Conservation (phyloP, 139 green algal species). For the Nannochloris sp. region DNA sequence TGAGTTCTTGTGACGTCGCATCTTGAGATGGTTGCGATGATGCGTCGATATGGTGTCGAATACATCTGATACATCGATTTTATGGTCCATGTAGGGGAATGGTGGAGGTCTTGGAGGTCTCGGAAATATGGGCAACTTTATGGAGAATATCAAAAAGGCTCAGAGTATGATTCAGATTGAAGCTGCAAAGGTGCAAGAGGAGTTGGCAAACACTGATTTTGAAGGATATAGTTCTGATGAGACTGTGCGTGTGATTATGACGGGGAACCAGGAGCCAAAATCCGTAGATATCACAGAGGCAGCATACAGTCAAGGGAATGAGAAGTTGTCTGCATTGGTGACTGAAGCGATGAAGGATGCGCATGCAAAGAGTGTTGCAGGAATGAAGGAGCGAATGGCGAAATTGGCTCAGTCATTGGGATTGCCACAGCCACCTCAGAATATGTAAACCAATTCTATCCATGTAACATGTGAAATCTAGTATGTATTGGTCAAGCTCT, state of each 20-base stretch:
- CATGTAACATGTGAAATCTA: too few relatives aligned
- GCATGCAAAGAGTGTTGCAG: constrained; percentile 72
- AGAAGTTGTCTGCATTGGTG: constrained; percentile 57
- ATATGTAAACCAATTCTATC: not conserved
- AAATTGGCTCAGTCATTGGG: constrained; percentile 55
- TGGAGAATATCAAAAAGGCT: constrained; percentile 89
- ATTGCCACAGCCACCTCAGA: not conserved
- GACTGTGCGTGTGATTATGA: constrained; percentile 80
- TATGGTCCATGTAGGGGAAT: constrained; percentile 1
- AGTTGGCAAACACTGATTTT: constrained; percentile 82
- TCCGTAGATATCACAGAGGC: constrained; percentile 79
- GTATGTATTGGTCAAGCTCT: too few relatives aligned
- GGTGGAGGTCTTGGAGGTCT: constrained; percentile 55
- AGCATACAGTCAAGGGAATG: constrained; percentile 57
- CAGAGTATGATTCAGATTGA: constrained; percentile 87
- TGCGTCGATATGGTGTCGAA: not conserved
- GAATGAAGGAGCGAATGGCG: constrained; percentile 71
- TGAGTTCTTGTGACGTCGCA: not conserved
- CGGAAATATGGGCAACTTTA: constrained; percentile 73
- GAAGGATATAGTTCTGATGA: constrained; percentile 85
- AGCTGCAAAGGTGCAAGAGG: constrained; percentile 76
- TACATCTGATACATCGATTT: not conserved
- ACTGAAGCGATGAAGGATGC: constrained; percentile 80
- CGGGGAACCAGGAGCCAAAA: constrained; percentile 83
- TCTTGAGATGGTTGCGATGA: not conserved